Percentiles rank a stretch among this genome's conserved stretches.
Evolutionary conservation across 1,139 yeast species (phyloP).

Genomic region (Blastobotrys buckinghamii): DNA sequence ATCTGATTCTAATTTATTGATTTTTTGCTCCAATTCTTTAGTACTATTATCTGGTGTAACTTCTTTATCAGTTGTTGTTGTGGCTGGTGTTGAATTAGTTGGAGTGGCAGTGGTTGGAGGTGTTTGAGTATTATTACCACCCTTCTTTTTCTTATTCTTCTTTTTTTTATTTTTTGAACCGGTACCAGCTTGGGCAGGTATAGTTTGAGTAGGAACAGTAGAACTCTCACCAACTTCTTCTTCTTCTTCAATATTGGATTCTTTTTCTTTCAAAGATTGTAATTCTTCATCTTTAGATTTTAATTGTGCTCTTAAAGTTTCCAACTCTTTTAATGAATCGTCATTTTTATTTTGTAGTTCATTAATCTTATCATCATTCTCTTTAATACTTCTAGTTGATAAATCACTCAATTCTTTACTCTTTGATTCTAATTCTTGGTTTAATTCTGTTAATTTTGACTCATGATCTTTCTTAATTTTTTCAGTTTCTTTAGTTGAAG

Average conservation of each 20-base stretch:
- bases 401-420: no score
- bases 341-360: no score
- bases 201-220: conserved; percentile 10
- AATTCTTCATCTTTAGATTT: not conserved
- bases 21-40: not conserved
- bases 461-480: not conserved
- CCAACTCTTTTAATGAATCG: not conserved
- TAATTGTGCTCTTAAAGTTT: conserved; percentile 10
- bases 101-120: not conserved
- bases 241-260: conserved; percentile 15
- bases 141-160: conserved; percentile 21
- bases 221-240: conserved; percentile 21
- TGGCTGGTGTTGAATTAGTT: not conserved
- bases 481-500: not conserved
- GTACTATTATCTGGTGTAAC: not conserved
- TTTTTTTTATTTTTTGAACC: conserved; percentile 24
- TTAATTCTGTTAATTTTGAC: not conserved
- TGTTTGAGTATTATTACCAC: not conserved
- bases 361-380: no score
- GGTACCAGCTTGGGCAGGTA: not conserved
- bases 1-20: conserved; percentile 3
- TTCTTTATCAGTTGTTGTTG: not conserved
- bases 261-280: conserved; percentile 1
- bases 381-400: no score
- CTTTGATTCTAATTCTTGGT: no score